phyloP scores from a whole-genome alignment of 345 rosid species.

The Eucalyptus polybractea region DNA sequence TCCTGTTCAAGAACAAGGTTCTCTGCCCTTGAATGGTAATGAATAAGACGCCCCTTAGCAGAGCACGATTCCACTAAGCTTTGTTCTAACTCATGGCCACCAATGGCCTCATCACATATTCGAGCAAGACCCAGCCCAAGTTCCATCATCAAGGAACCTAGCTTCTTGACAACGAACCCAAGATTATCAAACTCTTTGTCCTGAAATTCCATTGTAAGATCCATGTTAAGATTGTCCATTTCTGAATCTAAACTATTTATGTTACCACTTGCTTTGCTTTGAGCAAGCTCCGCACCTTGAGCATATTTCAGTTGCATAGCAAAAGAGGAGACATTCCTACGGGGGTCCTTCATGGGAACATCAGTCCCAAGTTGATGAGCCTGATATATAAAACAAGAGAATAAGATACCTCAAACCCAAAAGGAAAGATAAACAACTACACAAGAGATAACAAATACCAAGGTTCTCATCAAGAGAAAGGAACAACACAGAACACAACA shows the following conservation, averaged over 20 bases:
- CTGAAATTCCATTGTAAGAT: neutral
- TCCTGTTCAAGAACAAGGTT: constrained; percentile 8
- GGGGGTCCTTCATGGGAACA: constrained; percentile 69
- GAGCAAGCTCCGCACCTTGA: constrained; percentile 12
- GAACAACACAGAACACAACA: neutral
- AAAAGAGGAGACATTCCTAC: constrained; percentile 68
- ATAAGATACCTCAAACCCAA: neutral
- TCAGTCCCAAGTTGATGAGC: constrained; percentile 77
- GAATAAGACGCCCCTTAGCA: constrained; percentile 84
- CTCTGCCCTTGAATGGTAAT: constrained; percentile 68
- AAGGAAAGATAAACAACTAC: neutral
- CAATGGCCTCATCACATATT: constrained; percentile 62
- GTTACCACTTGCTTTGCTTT: neutral
- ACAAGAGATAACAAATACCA: neutral
- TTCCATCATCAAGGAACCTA: constrained; percentile 75
- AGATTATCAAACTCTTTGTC: constrained; percentile 39
- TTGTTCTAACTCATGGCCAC: constrained; percentile 55
- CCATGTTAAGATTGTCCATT: neutral
- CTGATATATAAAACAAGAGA: constrained; percentile 5
- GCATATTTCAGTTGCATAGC: constrained; percentile 54
- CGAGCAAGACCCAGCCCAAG: constrained; percentile 58
- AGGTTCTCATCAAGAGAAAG: neutral
- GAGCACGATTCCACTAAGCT: constrained; percentile 60
- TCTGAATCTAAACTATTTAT: neutral
- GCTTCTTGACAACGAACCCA: constrained; percentile 34